Percentiles rank a stretch among this genome's conserved stretches.
phyloP scores from a whole-genome alignment of 495 filamentous ascomycete genomes.

The Aspergillus haitiensis region DNA sequence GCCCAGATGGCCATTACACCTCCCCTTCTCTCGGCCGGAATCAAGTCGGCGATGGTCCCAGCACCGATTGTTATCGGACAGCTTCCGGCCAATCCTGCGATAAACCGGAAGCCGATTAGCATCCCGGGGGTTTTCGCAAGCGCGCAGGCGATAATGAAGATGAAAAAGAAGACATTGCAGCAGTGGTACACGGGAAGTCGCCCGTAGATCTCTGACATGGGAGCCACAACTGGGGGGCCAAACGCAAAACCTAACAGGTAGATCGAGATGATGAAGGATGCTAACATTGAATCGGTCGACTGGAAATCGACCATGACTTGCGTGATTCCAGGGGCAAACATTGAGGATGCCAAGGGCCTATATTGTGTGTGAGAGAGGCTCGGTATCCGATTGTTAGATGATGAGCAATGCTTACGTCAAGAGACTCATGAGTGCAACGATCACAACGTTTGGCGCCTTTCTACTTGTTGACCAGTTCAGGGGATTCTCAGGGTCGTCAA shows the following conservation, averaged over 20 bases:
- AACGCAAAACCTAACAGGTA: not conserved
- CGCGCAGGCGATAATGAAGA: not conserved
- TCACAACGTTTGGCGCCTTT: not conserved
- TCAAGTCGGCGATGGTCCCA: conserved; percentile 9
- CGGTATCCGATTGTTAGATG: too few relatives aligned
- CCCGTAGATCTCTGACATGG: conserved; percentile 4
- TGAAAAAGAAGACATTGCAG: not conserved
- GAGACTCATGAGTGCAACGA: not conserved
- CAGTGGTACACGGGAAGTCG: not conserved
- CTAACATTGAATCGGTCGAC: not conserved
- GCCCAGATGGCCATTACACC: conserved; percentile 1
- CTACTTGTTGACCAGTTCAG: not conserved
- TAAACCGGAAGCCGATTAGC: conserved; percentile 5
- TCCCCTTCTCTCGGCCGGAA: not conserved
- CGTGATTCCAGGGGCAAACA: not conserved
- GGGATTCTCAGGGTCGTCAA: not conserved
- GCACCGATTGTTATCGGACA: not conserved
- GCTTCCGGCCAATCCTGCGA: not conserved
- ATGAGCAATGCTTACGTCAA: not conserved
- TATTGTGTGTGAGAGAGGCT: not conserved
- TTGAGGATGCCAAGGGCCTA: not conserved
- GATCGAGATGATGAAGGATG: conserved; percentile 3
- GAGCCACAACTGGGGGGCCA: conserved; percentile 6
- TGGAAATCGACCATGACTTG: not conserved
- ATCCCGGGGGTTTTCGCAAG: not conserved